Base-by-base conservation (phyloP, 495 filamentous ascomycete species). In the Parathielavia hyrcaniae region DNA sequence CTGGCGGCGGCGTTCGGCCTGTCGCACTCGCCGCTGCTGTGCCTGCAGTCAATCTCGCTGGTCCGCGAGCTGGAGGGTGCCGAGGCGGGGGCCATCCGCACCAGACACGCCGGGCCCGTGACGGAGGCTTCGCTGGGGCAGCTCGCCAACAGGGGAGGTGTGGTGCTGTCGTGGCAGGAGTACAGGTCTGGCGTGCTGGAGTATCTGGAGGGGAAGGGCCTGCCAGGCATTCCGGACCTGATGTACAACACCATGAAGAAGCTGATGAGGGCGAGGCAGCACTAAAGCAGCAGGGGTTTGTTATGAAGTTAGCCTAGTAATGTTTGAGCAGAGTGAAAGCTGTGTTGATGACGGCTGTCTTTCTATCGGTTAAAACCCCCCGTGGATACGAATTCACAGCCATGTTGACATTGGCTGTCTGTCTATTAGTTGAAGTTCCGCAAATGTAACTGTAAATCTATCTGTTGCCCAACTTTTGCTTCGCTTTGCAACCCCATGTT, bases 231-330 rank as follows among this genome's bases (percentile, higher is more conserved):
- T 50, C 76, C 77, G 14, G 79, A 86, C 58, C 69, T 95, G 67
- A 88, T 95, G 83, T 86, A 86, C 60, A 88, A 83, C 64, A 92
- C 90, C 12, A 90, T 95, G 83, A 91, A 87, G 69, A 81, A 83
- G 35, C 72, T 89, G 30, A 81, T 77, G 74, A 71, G 54, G 47
- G 66, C 67, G n/a, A 71, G 69, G 55, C 22, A n/a, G 57, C 26
- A n/a, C 49, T 44, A 30, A 49, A 34, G 43, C 8, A 44, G 30
- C 13, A 17, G 26, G 10, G 26, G 10, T 20, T 13, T 3, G 48
- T 30, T 26, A 11, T 22, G 23, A 26, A 48, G 34, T 36, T 50
- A 38, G 46, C 23, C 22, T n/a, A 14, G 19, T 32, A 16, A 50
- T 11, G 17, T 38, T 23, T 12, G 9, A 43, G 43, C 43, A 45